Evolutionary conservation across 106 monocot genomes (phyloP).

Genomic region (Phalaenopsis aphrodite): DNA sequence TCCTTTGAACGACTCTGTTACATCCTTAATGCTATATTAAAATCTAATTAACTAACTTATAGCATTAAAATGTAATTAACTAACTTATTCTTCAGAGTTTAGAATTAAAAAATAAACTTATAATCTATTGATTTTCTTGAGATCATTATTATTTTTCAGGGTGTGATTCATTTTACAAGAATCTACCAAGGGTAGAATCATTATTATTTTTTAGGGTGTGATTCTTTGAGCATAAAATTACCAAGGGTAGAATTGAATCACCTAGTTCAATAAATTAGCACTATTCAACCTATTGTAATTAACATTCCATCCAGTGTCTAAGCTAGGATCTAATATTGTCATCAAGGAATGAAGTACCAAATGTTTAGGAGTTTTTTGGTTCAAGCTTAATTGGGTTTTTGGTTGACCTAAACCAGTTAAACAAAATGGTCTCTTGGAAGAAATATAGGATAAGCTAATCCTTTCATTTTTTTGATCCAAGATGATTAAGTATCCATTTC

Average conservation of each 20-base stretch:
- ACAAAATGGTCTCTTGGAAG: no score
- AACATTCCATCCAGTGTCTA: neutral
- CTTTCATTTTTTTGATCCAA: no score
- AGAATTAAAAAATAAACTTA: neutral
- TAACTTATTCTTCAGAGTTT: neutral
- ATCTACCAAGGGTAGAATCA: no score
- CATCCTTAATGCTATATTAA: neutral
- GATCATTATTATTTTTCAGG: neutral
- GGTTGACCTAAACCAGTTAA: no score
- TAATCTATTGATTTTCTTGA: neutral
- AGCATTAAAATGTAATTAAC: neutral
- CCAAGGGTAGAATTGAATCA: neutral
- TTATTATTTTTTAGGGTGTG: neutral
- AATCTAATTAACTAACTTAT: neutral
- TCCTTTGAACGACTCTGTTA: neutral
- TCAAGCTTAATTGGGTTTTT: neutral
- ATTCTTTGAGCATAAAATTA: neutral
- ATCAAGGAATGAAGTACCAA: neutral
- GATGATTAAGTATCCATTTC: no score
- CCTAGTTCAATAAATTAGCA: neutral
- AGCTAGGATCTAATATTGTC: neutral
- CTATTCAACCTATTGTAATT: neutral
- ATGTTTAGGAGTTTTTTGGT: neutral
- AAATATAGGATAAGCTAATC: no score
- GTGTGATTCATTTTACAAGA: no score